phyloP scores from a whole-genome alignment of 129 eudicot genomes.

The Centaurea solstitialis region DNA sequence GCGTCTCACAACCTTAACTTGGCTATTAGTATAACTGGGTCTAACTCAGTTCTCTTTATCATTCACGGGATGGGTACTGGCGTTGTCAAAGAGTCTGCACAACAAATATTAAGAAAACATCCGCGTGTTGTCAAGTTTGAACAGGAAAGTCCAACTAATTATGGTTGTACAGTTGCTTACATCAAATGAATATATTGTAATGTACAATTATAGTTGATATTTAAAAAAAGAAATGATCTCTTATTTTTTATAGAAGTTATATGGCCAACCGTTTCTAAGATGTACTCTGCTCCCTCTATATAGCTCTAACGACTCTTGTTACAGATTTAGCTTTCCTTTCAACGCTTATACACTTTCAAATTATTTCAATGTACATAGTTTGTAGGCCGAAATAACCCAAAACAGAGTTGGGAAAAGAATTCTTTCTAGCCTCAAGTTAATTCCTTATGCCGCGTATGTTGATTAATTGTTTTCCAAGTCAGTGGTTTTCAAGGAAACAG shows the following conservation, averaged over 20 bases:
- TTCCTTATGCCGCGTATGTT: too few species aligned
- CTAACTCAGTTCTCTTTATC: constrained; percentile 73
- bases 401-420: not conserved
- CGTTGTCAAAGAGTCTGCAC: constrained; percentile 59
- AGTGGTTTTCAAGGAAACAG: too few species aligned
- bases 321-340: not conserved
- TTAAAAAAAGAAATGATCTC: not conserved
- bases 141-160: constrained; percentile 83
- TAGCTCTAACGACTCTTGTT: not conserved
- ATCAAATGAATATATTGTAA: constrained; percentile 46
- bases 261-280: not conserved
- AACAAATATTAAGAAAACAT: constrained; percentile 57
- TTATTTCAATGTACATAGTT: too few species aligned
- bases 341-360: too few species aligned
- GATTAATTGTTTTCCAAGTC: too few species aligned
- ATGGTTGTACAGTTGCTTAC: constrained; percentile 93
- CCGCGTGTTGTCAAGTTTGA: constrained; percentile 83
- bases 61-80: constrained; percentile 96
- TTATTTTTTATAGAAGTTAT: not conserved
- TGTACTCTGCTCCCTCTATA: not conserved
- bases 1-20: constrained; percentile 59
- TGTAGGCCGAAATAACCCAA: too few species aligned
- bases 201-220: not conserved
- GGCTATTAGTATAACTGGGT: constrained; percentile 55
- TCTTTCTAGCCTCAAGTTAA: not conserved